These are phyloP conservation scores for Voacanga thouarsii DNA, from an alignment of 257 asterid species.

Conservation along the genomic window DNA sequence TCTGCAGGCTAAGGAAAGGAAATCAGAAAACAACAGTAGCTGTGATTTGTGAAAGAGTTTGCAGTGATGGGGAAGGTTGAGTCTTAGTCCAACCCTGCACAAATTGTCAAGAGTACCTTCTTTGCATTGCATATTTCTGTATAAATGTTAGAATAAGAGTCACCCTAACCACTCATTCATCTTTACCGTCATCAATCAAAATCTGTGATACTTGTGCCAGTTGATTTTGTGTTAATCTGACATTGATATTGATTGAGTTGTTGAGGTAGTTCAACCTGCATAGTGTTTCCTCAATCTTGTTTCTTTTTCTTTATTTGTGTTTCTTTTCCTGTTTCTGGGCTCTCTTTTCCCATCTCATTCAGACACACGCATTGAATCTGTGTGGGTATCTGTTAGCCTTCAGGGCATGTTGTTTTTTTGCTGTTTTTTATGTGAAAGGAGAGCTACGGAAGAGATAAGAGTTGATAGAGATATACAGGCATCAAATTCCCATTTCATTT, in stretches of 20 bases:
- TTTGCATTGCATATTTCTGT: conserved; percentile 17
- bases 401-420: conserved; percentile 11
- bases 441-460: conserved; percentile 7
- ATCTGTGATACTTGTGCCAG: neutral
- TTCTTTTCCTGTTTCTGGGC: neutral
- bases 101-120: conserved; percentile 6
- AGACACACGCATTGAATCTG: conserved; percentile 7
- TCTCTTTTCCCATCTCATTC: conserved; percentile 4
- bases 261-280: conserved; percentile 23
- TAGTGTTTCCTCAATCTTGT: conserved; percentile 1
- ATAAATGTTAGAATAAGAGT: conserved; percentile 4
- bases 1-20: neutral
- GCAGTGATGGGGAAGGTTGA: conserved; percentile 6
- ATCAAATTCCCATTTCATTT: neutral
- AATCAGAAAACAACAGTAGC: conserved; percentile 16
- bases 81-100: conserved; percentile 5
- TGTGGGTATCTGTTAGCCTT: neutral
- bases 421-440: conserved; percentile 21
- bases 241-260: conserved; percentile 14
- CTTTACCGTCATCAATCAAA: conserved; percentile 4
- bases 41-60: conserved; percentile 2
- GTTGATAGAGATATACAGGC: conserved; percentile 2
- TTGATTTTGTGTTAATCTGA: neutral
- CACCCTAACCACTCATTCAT: neutral
- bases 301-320: neutral